Evolutionary conservation across 2,329 filamentous ascomycete species (phyloP), one percentile per base, ranked within the genome.

Genomic region (Epichloe festucae): DNA sequence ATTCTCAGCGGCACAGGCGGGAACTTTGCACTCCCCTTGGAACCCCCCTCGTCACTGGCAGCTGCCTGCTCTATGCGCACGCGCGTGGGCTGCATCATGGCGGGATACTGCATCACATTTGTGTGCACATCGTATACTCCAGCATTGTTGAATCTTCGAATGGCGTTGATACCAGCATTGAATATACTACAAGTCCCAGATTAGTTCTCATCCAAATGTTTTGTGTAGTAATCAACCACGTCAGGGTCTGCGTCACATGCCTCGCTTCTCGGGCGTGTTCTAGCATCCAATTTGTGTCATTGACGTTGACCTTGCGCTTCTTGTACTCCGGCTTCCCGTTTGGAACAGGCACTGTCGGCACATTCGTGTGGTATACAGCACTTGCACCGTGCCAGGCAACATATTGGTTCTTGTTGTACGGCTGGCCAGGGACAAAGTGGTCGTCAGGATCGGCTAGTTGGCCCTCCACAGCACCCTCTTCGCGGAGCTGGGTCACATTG

Each of bases 381-480:
- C 91, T 97, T 46, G 93, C 93, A 48, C 93, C 93, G 65, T 95
- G 90, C 93, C 93, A 98, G 31, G 93, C 93, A 31, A 98, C 93
- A 63, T 96, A 98, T 66, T 96, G 90, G 64, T 98, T 98, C 71
- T 91, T 89, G 74, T 98, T 96, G 75, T 98, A 98, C n/a, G 83
- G 76, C 64, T 94, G 85, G 40, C 85, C 87, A 8, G 78, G 77
- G 27, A 89, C 79, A 42, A 90, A 77, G 54, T 76, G 77, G 67
- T 98, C 93, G 54, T 89, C 85, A 0, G 91, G 91, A 62, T 97
- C 93, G 17, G 90, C 93, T 23, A 97, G 66, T 64, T 95, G 89
- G 57, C 93, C 93, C 66, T 96, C 91, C 2, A 88, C 77, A 27
- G 83, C 83, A 21, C 90, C 91, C 49, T 87, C 82, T 47, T 83